These are phyloP conservation scores for Syzygium aqueum DNA, from an alignment of 345 rosid species.

Conservation along the genomic window DNA sequence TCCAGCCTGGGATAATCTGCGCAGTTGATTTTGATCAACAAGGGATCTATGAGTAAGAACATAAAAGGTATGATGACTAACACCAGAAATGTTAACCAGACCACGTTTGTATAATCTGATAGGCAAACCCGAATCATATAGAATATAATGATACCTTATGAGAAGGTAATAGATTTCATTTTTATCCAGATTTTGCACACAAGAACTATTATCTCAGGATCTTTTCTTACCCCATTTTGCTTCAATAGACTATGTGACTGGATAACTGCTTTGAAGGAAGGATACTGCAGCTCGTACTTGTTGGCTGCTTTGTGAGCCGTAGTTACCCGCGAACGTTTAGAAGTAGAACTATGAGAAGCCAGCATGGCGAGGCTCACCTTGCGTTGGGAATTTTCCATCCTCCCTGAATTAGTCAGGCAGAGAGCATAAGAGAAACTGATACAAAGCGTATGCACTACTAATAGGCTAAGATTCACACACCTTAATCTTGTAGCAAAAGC, in stretches of 20 bases:
- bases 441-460: background rate
- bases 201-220: background rate
- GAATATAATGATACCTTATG: background rate
- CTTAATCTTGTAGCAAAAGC: background rate
- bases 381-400: background rate
- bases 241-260: background rate
- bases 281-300: background rate
- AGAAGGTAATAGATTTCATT: background rate
- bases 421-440: background rate
- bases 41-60: background rate
- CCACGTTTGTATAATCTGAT: background rate
- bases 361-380: background rate
- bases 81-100: background rate
- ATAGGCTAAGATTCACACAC: background rate
- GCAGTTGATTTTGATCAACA: background rate
- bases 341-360: background rate
- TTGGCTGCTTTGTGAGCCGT: background rate
- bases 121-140: background rate
- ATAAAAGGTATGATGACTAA: background rate
- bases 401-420: background rate
- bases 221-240: background rate
- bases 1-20: background rate
- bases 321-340: background rate
- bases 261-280: background rate
- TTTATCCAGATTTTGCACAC: background rate